These are phyloP conservation scores for Cladophialophora immunda DNA, from an alignment of 2,329 filamentous ascomycete genomes.

Conservation along the genomic window DNA sequence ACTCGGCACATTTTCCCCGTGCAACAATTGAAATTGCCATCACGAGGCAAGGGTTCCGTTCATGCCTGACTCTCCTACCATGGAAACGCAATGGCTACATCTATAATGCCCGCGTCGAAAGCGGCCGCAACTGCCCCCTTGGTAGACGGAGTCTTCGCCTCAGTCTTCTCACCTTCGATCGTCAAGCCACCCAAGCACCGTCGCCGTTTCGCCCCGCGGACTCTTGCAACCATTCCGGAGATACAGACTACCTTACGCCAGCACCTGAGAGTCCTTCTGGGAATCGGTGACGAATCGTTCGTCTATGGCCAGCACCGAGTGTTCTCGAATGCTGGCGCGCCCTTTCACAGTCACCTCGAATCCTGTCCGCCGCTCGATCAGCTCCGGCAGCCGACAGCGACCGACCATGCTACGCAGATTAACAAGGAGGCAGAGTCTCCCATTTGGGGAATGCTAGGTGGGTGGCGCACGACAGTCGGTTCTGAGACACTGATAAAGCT, in stretches of 20 bases:
- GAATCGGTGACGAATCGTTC: conserved; percentile 31
- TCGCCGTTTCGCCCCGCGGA: conserved; percentile 23
- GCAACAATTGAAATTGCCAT: neutral
- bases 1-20: neutral
- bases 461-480: conserved; percentile 52
- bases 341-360: conserved; percentile 33
- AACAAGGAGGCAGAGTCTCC: conserved; percentile 25
- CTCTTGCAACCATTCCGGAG: conserved; percentile 22
- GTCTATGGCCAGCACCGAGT: conserved; percentile 25
- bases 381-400: conserved; percentile 29
- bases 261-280: conserved; percentile 33
- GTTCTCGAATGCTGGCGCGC: conserved; percentile 13
- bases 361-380: conserved; percentile 26
- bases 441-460: conserved; percentile 25
- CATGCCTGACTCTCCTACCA: neutral
- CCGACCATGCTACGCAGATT: conserved; percentile 26
- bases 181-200: conserved; percentile 29
- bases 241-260: conserved; percentile 18
- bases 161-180: conserved; percentile 29
- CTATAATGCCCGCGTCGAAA: conserved; percentile 15
- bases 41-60: neutral
- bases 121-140: neutral
- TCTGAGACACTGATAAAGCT: conserved; percentile 63
- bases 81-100: neutral
- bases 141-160: conserved; percentile 25